Conservation (phyloP, 768 basidiomycete species). For the Asterophora lycoperdoides region DNA sequence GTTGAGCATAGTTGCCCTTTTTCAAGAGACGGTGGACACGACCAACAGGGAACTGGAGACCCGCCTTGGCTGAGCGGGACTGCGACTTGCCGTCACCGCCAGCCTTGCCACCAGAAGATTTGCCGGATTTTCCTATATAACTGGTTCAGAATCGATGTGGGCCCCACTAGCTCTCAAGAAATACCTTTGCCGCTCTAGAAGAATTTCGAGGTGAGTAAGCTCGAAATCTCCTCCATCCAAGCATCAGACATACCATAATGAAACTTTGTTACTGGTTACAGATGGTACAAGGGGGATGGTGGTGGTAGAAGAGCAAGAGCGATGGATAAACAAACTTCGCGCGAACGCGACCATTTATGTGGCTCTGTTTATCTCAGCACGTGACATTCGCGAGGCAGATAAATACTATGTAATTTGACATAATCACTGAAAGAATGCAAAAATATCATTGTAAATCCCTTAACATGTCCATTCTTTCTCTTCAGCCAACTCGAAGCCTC, state of each 20-base stretch:
- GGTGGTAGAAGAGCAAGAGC: constrained; percentile 33
- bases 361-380: constrained; percentile 28
- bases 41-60: constrained; percentile 87
- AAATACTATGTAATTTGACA: constrained; percentile 8
- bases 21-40: constrained; percentile 89
- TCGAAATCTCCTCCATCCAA: neutral
- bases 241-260: constrained; percentile 22
- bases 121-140: constrained; percentile 47
- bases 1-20: constrained; percentile 81
- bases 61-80: constrained; percentile 72
- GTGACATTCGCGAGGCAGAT: constrained; percentile 23
- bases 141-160: constrained; percentile 7
- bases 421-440: neutral
- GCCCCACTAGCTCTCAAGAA: neutral
- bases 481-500: constrained; percentile 15
- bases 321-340: constrained; percentile 27
- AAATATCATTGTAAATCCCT: neutral
- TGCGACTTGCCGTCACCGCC: constrained; percentile 50
- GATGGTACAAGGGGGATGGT: constrained; percentile 26
- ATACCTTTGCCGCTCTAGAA: constrained; percentile 38
- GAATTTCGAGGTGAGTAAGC: constrained; percentile 3
- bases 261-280: constrained; percentile 16
- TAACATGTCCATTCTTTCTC: constrained; percentile 17
- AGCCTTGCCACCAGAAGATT: constrained; percentile 69
- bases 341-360: constrained; percentile 41